phyloP scores from a whole-genome alignment of 306 rosid species.

The Medicago ruthenica region DNA sequence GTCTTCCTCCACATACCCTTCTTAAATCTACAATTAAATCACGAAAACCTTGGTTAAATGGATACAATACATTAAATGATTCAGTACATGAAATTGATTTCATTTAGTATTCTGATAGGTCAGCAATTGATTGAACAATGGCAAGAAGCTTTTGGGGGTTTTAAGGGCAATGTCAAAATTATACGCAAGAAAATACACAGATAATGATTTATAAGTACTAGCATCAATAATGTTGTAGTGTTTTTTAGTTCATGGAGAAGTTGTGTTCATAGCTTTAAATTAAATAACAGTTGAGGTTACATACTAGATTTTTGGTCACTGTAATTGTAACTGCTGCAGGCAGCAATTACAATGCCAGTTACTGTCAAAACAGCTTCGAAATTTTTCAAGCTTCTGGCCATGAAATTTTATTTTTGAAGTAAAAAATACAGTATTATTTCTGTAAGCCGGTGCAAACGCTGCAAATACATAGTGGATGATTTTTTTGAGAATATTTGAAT shows the following conservation, averaged over 20 bases:
- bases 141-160: slow-evolving; percentile 2
- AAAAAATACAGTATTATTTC: slow-evolving; percentile 4
- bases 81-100: slow-evolving; percentile 24
- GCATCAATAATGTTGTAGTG: slow-evolving; percentile 23
- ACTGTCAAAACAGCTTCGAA: not conserved
- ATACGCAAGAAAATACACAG: slow-evolving; percentile 4
- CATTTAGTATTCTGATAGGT: slow-evolving; percentile 34
- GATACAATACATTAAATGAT: slow-evolving; percentile 13
- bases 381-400: not conserved
- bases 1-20: slow-evolving; percentile 89
- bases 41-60: slow-evolving; percentile 34
- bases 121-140: not conserved
- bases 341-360: not conserved
- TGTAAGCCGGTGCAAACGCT: not conserved
- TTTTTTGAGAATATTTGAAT: not conserved
- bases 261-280: not conserved
- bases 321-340: not conserved
- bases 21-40: slow-evolving; percentile 69
- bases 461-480: not conserved
- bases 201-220: not conserved
- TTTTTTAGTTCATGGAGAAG: not conserved
- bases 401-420: slow-evolving; percentile 7
- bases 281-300: not conserved
- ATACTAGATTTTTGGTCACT: not conserved
- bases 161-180: slow-evolving; percentile 16